These are phyloP conservation scores for Elongisporangium prolatum DNA, from an alignment of 352 stramenopile species.

Conservation along the genomic window DNA sequence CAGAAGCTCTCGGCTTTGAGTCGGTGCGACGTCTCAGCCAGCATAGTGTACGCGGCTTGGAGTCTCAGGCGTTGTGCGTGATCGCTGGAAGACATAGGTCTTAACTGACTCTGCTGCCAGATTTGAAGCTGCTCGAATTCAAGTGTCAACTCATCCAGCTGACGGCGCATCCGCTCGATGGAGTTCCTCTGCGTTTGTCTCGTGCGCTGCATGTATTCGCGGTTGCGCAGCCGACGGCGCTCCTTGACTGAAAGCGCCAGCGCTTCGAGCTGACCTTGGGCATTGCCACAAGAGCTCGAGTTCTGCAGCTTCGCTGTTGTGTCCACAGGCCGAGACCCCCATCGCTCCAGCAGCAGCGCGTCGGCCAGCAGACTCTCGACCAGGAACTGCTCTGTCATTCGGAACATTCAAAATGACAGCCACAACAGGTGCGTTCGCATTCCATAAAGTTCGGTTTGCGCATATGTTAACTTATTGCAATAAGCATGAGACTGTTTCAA, in stretches of 20 bases:
- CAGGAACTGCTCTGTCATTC: neutral
- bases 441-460: neutral
- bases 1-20: conserved; percentile 64
- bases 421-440: too few species aligned
- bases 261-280: neutral
- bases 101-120: neutral
- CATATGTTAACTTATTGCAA: neutral
- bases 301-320: neutral
- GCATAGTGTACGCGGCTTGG: conserved; percentile 42
- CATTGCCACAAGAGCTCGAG: neutral
- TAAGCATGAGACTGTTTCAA: neutral
- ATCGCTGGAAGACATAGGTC: neutral
- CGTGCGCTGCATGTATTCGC: neutral
- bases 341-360: neutral
- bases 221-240: neutral
- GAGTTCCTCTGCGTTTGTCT: neutral
- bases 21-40: conserved; percentile 47
- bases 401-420: too few species aligned
- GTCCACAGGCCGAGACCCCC: neutral
- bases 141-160: neutral
- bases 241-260: neutral
- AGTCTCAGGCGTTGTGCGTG: neutral
- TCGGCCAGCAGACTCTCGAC: neutral
- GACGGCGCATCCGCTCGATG: neutral
- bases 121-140: neutral